A percentile compares a stretch with the other conserved stretches of the same genome.
Conservation (phyloP, 2,329 filamentous ascomycete genomes). For the Talaromyces islandicus region DNA sequence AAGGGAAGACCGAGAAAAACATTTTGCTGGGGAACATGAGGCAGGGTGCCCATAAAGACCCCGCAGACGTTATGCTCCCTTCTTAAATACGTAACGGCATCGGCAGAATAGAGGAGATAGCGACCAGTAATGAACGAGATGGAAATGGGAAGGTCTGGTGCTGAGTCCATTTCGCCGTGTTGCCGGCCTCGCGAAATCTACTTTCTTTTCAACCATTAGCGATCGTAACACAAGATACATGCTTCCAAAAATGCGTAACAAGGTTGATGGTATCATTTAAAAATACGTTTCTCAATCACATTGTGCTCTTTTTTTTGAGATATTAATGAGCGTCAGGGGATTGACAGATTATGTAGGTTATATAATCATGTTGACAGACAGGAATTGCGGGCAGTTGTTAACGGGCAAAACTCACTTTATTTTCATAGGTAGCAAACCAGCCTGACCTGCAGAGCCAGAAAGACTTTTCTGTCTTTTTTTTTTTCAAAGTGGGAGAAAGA, state of each 20-base stretch:
- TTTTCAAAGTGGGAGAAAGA: not conserved
- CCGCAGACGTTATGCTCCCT: constrained; percentile 78
- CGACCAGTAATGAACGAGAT: constrained; percentile 75
- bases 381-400: not conserved
- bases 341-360: constrained; percentile 70
- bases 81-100: constrained; percentile 71
- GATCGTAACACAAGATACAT: not conserved
- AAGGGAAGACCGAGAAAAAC: constrained; percentile 84
- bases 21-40: constrained; percentile 91
- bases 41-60: constrained; percentile 78
- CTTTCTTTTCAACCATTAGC: constrained; percentile 3
- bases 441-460: constrained; percentile 12
- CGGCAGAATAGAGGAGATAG: constrained; percentile 85
- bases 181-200: not conserved
- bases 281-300: constrained; percentile 41
- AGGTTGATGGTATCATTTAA: constrained; percentile 23
- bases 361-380: constrained; percentile 54
- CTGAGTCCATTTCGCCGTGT: constrained; percentile 23
- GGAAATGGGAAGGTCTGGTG: constrained; percentile 56
- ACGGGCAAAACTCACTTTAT: constrained; percentile 2
- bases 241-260: constrained; percentile 9
- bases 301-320: constrained; percentile 31
- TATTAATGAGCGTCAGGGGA: constrained; percentile 60
- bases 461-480: constrained; percentile 4
- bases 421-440: not conserved